Evolutionary conservation across 306 rosid genomes (phyloP), one percentile per base, ranked within the genome.

Genomic region (Acacia melanoxylon): DNA sequence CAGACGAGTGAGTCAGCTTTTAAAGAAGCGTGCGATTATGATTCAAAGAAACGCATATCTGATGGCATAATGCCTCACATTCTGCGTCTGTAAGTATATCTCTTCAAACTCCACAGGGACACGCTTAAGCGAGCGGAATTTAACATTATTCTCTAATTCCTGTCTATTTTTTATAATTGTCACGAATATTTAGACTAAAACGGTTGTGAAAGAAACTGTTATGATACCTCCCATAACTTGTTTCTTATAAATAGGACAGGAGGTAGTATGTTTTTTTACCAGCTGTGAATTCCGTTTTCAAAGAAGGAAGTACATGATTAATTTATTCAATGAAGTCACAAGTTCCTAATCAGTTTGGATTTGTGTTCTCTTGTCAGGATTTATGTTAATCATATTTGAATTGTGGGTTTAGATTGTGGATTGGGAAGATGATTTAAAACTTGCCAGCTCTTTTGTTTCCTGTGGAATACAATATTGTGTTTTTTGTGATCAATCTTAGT

Each of bases 61-160:
- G 91, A 91, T 83, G 5, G 10, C 42, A 62, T 94, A 31, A 81
- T 94, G 44, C 97, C 97, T 66, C 93, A 90, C 81, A 83, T 94
- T 69, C 88, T 92, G n/a, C 89, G 83, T 79, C 68, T 94, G 98
- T 92, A 58, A 86, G 89, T 27, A 0, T 19, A 29, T 16, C 49
- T 12, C 31, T 59, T 45, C 35, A 8, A 19, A 31, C 37, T 17
- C 25, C 75, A 24, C 54, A 6, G 11, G 4, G 15, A 19, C 2
- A 40, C 29, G 4, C 17, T 20, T 45, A 20, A 65, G 33, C 24
- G 17, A 37, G 29, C 3, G 4, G 68, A 25, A 4, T 19, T 19
- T 19, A 19, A 40, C 73, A 40, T 68, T 40, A 68, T 5, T 12
- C 27, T 68, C 22, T 40, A 40, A 4, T n/a, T 68, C 12, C 27